Evolutionary conservation across 129 eudicot genomes (phyloP), one percentile per base, ranked within the genome.

Genomic region (Artemisia tridentata): DNA sequence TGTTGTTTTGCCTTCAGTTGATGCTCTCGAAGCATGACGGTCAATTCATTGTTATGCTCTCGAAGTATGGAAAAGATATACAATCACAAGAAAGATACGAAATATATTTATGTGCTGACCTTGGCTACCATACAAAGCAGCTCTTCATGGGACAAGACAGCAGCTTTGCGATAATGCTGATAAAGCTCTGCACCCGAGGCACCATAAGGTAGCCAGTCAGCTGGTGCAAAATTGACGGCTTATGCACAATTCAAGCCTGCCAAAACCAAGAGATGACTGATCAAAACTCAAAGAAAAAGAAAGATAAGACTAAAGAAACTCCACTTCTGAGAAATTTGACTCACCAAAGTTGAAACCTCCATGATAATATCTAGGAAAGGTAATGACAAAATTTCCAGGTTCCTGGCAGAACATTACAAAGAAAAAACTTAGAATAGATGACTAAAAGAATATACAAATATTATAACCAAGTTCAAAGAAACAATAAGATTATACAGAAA

Each of bases 191-290:
- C 83, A 52, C 97, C 99, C 79, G 81, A 90, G 80, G 97, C 97
- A 76, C 99, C 99, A 80, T 90, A 88, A 65, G 99, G 97, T 72
- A 95, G 67, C 99, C 99, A 95, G 77, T 95, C 99, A 77, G 99
- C 99, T 31, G 99, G 99, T 49, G 99, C 99, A 88, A 95, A 95
- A 80, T 95, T 95, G 55, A 95, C 99, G 10, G 99, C 99, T 87
- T 95, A 97, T 5, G 99, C 99, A 84, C 99, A 95, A 80, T 95
- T 95, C 75, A 95, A 84, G 65, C 99, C 99, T 95, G 80, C 54
- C 69, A 79, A 62, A 23, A 19, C 65, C 58, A 68, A 70, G 52
- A 67, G 75, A 67, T 16, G 45, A 58, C 46, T 54, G 34, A 73
- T 59, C 20, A 27, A 69, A 75, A 17, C 71, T 65, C 45, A 0